phyloP scores from a whole-genome alignment of 305 asterid species.

The Fraxinus velutina region DNA sequence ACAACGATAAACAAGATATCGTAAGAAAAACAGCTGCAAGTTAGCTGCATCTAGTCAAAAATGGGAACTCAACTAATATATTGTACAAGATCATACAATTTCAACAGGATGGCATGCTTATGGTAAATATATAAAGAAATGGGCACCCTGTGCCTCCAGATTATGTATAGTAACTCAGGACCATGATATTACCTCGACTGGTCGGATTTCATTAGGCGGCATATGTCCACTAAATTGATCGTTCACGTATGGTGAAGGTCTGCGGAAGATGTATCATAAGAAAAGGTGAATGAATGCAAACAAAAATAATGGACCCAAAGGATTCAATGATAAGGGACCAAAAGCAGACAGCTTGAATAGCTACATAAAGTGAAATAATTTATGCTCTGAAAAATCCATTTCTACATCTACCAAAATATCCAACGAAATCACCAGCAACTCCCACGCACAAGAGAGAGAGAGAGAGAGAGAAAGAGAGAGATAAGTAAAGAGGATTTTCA shows the following conservation, averaged over 20 bases:
- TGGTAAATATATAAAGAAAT: neutral
- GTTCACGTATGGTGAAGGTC: conserved; percentile 40
- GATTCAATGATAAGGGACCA: neutral
- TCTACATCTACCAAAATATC: neutral
- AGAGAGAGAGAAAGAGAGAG: neutral
- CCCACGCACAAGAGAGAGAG: neutral
- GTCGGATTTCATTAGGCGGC: conserved; percentile 38
- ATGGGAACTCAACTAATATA: neutral
- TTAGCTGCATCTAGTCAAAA: neutral
- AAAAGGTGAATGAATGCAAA: conserved; percentile 9
- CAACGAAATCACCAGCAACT: neutral
- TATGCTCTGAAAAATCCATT: neutral
- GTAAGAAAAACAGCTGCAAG: neutral
- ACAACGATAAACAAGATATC: neutral
- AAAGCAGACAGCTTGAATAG: neutral
- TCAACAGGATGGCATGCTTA: conserved; percentile 8
- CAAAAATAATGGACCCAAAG: neutral
- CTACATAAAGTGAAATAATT: neutral
- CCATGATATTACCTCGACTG: conserved; percentile 34
- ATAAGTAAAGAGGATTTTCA: conserved; percentile 2
- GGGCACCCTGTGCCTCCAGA: conserved; percentile 7
- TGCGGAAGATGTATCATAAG: conserved; percentile 31
- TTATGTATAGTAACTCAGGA: conserved; percentile 18
- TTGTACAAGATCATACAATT: neutral
- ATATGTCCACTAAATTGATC: conserved; percentile 43